phyloP scores from a whole-genome alignment of 2,329 filamentous ascomycete genomes.

The Fusarium sp. region DNA sequence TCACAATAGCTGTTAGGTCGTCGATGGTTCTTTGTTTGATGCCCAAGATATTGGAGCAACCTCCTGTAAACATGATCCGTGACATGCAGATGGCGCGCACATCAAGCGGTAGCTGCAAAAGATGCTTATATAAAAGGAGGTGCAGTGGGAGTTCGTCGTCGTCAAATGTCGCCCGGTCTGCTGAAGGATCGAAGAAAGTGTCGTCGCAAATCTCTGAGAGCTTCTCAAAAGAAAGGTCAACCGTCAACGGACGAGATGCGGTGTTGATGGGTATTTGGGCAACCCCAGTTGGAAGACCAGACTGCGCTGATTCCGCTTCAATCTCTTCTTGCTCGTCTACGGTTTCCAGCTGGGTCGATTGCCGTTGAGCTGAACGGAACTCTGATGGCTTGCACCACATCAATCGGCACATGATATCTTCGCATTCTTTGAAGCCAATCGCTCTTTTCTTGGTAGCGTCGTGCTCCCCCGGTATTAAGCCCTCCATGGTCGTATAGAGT shows the following conservation, averaged over 20 bases:
- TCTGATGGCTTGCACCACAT: constrained; percentile 74
- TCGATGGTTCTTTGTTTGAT: constrained; percentile 80
- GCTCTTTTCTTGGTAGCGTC: constrained; percentile 51
- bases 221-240: constrained; percentile 74
- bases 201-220: constrained; percentile 81
- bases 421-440: constrained; percentile 80
- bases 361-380: constrained; percentile 48
- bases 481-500: constrained; percentile 71
- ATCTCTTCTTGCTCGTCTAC: constrained; percentile 69
- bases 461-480: constrained; percentile 46
- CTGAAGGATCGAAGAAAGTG: constrained; percentile 73
- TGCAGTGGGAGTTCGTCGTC: constrained; percentile 88
- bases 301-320: constrained; percentile 48
- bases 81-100: constrained; percentile 87
- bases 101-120: constrained; percentile 83
- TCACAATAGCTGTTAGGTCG: constrained; percentile 76
- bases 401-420: constrained; percentile 79
- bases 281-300: constrained; percentile 42
- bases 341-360: constrained; percentile 57
- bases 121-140: constrained; percentile 77
- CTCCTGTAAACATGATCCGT: constrained; percentile 87
- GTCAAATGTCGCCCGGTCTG: constrained; percentile 71
- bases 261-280: constrained; percentile 60
- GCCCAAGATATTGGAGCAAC: constrained; percentile 81
- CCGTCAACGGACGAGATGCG: constrained; percentile 60